Base-by-base conservation (phyloP, 2,329 filamentous ascomycete genomes). In the Aspergillus novoparasiticus region DNA sequence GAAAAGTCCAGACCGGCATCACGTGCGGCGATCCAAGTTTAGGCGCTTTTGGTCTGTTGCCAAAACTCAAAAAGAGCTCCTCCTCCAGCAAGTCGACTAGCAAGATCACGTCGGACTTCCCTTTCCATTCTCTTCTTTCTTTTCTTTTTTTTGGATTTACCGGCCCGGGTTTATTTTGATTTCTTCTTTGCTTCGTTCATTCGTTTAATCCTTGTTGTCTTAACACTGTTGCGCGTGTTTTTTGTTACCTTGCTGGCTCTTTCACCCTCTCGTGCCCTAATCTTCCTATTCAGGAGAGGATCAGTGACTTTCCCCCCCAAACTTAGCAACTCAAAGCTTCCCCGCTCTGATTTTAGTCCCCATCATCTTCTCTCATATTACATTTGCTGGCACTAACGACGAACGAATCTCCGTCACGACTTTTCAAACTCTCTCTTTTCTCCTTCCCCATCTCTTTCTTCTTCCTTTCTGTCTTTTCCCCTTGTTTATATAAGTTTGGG, bases 21-120 rank as follows among this genome's bases (percentile, higher is more conserved):
- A 69, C 67, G 67, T 69, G 67, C 51, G 61, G 32, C 56, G 64
- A 64, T 68, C 64, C 60, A 61, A 63, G 54, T 57, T 58, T 60
- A 46, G 64, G 10, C 62, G 62, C 59, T 45, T 64, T 55, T 41
- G 39, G 39, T 41, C 57, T 60, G 16, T 19, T 51, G 48, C 48
- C 48, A 51, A 51, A 51, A 51, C 48, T 51, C 26, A 51, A 51
- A 51, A 32, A 51, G 48, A 51, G 48, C 48, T 51, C 19, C 46
- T 48, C 23, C 16, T 19, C 39, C 39, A 41, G 39, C 39, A 41
- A 41, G 39, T n/a, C 19, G 36, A 41, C 36, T 9, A 41, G 36
- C 19, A 41, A 8, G n/a, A 21, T 8, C n/a, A 23, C 46, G 19
- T 28, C 21, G 46, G 46, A 48, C 26, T 30, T 50, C 46, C 16